These are phyloP conservation scores for Melastoma malabathricum DNA, from an alignment of 345 rosid species.

Conservation along the genomic window DNA sequence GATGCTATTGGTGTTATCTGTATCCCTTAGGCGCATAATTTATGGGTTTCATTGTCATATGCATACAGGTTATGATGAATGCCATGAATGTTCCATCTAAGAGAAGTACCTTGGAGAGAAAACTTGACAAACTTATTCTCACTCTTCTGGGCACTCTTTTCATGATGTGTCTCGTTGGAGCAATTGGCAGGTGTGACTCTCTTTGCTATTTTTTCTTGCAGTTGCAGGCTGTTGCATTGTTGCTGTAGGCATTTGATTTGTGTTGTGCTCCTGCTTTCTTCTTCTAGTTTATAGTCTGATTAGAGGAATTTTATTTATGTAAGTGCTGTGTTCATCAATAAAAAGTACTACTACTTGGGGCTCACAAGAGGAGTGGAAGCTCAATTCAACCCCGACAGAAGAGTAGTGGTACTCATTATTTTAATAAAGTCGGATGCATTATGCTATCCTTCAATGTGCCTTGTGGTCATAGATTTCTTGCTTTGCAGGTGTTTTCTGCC, in stretches of 20 bases:
- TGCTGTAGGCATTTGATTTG: no score
- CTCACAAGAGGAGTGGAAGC: constrained; percentile 31
- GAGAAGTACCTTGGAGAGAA: constrained; percentile 97
- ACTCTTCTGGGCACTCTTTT: constrained; percentile 75
- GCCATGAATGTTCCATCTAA: constrained; percentile 99
- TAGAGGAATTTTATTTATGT: constrained; percentile 19
- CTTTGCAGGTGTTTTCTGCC: constrained; percentile 57
- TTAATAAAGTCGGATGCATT: no score
- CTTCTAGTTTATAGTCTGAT: constrained; percentile 6
- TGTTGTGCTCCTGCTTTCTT: no score
- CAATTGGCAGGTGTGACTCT: constrained; percentile 62
- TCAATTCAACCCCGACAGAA: constrained; percentile 63
- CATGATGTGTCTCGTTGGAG: constrained; percentile 82
- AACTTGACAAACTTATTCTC: constrained; percentile 96
- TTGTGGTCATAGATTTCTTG: constrained; percentile 8
- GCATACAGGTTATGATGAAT: constrained; percentile 93
- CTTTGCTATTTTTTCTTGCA: not conserved
- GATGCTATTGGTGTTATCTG: no score
- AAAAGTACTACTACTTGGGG: constrained; percentile 55
- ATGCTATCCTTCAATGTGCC: no score
- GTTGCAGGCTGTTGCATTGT: no score
- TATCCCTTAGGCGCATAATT: not conserved
- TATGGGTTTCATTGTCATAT: not conserved
- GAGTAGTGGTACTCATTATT: constrained; percentile 43
- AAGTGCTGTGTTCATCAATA: constrained; percentile 79